These are phyloP conservation scores for Hapsidospora chrysogenum DNA, from an alignment of 495 filamentous ascomycete genomes.

Conservation along the genomic window DNA sequence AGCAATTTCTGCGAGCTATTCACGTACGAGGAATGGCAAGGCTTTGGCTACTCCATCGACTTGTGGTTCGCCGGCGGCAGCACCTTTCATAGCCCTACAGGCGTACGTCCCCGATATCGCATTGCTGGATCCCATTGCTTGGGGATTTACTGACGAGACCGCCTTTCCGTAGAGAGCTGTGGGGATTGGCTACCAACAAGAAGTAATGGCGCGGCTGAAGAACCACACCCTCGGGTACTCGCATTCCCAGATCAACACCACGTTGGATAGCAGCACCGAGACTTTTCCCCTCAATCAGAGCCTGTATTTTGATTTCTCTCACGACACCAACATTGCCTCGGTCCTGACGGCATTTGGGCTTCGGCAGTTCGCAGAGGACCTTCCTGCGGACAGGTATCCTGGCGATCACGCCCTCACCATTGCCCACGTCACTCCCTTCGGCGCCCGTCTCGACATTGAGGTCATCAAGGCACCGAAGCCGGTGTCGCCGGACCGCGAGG, in stretches of 20 bases:
- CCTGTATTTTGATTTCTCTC: conserved; percentile 70
- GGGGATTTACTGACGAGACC: background rate
- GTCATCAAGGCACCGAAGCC: conserved; percentile 39
- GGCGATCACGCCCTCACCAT: conserved; percentile 33
- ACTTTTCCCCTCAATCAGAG: conserved; percentile 53
- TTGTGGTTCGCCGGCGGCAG: conserved; percentile 40
- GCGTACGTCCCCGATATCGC: conserved; percentile 9
- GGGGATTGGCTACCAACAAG: conserved; percentile 46
- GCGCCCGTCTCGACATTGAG: conserved; percentile 44
- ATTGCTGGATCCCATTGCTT: background rate
- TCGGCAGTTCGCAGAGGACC: conserved; percentile 42
- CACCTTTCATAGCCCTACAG: conserved; percentile 41
- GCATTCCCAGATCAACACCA: conserved; percentile 43
- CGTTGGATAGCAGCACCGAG: conserved; percentile 42
- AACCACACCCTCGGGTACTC: conserved; percentile 34
- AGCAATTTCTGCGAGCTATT: conserved; percentile 62
- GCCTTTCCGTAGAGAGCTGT: conserved; percentile 26
- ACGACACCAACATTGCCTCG: conserved; percentile 65
- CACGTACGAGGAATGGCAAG: conserved; percentile 48
- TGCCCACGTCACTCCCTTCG: conserved; percentile 42
- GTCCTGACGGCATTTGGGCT: conserved; percentile 60
- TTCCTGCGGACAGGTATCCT: conserved; percentile 24
- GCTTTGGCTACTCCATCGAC: conserved; percentile 56
- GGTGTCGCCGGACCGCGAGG: conserved; percentile 22
- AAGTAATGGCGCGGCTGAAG: conserved; percentile 40